Evolutionary conservation across 176 grass and related monocot species (phyloP).

Genomic region (Coix lacrymajobi): DNA sequence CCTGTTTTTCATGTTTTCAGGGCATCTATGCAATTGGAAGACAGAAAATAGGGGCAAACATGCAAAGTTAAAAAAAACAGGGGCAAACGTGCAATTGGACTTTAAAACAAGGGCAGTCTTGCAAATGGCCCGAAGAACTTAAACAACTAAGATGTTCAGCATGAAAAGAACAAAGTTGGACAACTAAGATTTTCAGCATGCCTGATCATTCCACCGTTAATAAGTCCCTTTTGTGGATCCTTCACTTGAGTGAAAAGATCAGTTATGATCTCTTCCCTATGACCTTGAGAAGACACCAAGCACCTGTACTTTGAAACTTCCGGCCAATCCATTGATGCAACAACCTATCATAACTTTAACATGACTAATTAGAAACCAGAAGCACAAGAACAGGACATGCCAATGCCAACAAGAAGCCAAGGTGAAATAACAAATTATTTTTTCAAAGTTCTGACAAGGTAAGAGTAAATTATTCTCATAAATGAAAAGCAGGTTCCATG

Average conservation of each 20-base stretch:
- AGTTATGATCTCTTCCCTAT: conserved; percentile 64
- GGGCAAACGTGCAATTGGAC: no score
- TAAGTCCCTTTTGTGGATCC: conserved; percentile 43
- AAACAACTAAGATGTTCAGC: no score
- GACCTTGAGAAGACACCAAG: conserved; percentile 65
- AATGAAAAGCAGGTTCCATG: not conserved
- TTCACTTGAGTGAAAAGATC: conserved; percentile 51
- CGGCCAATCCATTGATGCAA: conserved; percentile 94
- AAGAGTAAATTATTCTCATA: not conserved
- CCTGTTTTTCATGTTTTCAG: no score
- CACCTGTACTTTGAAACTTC: conserved; percentile 73
- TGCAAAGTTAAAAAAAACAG: no score
- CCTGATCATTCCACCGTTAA: conserved; percentile 75
- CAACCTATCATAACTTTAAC: conserved; percentile 39
- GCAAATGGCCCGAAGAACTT: no score
- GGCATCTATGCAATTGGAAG: no score
- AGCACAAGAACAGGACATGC: not conserved
- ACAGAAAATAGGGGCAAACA: no score
- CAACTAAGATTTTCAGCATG: not conserved
- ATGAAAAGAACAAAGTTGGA: not conserved
- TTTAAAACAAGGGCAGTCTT: no score
- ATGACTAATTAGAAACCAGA: not conserved
- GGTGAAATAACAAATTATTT: not conserved
- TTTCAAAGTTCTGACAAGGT: no score
- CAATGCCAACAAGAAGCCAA: not conserved